A percentile compares a stretch with the other conserved stretches of the same genome.
Evolutionary conservation across 257 asterid genomes (phyloP).

Genomic region (Rehmannia glutinosa): DNA sequence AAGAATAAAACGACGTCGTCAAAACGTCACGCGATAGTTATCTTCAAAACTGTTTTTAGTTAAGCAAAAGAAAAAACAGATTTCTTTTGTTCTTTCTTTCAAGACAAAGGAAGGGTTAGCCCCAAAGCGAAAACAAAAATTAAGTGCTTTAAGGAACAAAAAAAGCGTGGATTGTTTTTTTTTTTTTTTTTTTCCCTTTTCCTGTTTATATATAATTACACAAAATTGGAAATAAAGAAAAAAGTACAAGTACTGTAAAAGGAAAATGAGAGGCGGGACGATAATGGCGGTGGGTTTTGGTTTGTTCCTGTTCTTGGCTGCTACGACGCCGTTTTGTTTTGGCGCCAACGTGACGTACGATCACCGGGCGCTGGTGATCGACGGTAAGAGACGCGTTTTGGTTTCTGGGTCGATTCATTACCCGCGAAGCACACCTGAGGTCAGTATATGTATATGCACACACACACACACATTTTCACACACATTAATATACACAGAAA

Average conservation of each 20-base stretch:
- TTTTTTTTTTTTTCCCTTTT: neutral
- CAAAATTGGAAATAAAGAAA: neutral
- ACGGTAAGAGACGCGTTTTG: conserved; percentile 51
- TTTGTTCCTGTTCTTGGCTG: conserved; percentile 26
- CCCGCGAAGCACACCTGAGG: conserved; percentile 83
- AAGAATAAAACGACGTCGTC: neutral
- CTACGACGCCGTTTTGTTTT: conserved; percentile 37
- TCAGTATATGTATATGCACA: conserved; percentile 4
- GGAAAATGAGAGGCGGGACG: conserved; percentile 5
- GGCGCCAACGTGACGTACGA: no score
- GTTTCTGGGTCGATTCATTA: conserved; percentile 78
- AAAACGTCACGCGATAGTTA: conserved; percentile 28
- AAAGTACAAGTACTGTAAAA: neutral
- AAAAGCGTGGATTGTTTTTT: neutral
- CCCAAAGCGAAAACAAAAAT: no score
- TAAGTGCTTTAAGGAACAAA: conserved; percentile 19
- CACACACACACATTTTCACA: conserved; percentile 2
- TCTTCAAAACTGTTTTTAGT: no score
- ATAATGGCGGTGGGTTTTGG: conserved; percentile 14
- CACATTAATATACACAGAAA: no score
- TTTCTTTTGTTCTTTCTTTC: no score
- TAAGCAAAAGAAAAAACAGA: no score
- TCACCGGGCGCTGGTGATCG: conserved; percentile 61
- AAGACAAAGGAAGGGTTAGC: no score
- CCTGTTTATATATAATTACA: neutral